Evolutionary conservation across 192 early-diverging fungal genomes (phyloP), one percentile per base, ranked within the genome.

Genomic region (Gaertneriomyces semiglobifer): DNA sequence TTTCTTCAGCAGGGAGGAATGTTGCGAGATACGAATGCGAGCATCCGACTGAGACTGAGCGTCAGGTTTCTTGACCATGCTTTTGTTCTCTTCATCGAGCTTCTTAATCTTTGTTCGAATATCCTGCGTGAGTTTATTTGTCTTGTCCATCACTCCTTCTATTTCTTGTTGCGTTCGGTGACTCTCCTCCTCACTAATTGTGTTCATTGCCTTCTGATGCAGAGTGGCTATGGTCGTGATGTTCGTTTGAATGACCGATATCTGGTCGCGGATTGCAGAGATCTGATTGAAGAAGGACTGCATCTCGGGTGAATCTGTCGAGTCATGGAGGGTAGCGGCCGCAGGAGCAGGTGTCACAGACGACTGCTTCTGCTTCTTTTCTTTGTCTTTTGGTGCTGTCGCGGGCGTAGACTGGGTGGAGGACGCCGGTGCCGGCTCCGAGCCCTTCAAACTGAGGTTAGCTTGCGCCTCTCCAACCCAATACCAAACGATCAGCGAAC

Each of bases 41-140:
- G 65, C 68, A 60, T 84, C 82, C 44, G 66, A 75, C 20, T 57
- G 41, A 45, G 66, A 75, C 20, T 57, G 41, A 33, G 63, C 56
- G 7, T 53, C 66, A 47, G 62, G 48, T 44, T 74, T 65, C 46
- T 79, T 81, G 25, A 66, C 48, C 59, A 84, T 46, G 50, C 53
- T 48, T 59, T 81, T 81, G 57, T 84, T 84, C 8, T 75, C 67
- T 33, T 65, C 74, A 45, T 84, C 82, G 75, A 84, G 77, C 20
- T 68, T 70, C 68, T 84, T 84, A 20, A 84, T 56, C 52, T 76
- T 77, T 45, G 73, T 75, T 45, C 82, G 55, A 6, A 84, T 61
- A 1, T 58, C 68, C 14, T 57, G 72, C 9, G 77, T 60, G 47
- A 72, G 58, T 47, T 74, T 72, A 56, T 84, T 84, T 11, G 78